A percentile compares a stretch with the other conserved stretches of the same genome.
Conservation (phyloP, 2,329 filamentous ascomycete species). For the Fusarium piperis region DNA sequence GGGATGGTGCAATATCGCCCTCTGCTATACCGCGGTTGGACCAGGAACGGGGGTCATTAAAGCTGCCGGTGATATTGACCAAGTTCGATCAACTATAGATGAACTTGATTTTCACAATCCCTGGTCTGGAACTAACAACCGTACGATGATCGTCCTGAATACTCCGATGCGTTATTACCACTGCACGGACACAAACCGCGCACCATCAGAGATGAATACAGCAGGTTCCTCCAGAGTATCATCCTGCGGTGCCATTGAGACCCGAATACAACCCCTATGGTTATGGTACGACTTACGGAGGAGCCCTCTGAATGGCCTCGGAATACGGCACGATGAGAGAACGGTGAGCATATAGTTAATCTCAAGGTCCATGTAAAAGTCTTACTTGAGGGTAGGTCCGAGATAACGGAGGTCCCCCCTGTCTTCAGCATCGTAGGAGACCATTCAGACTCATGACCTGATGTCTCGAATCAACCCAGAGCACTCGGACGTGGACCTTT, state of each 20-base stretch:
- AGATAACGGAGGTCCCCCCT: background rate
- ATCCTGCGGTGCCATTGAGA: conserved; percentile 1
- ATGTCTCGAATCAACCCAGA: background rate
- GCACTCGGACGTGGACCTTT: background rate
- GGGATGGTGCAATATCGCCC: conserved; percentile 13
- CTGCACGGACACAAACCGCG: background rate
- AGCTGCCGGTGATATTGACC: background rate
- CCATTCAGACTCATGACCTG: background rate
- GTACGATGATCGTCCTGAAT: background rate
- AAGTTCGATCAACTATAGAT: background rate
- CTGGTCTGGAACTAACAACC: background rate
- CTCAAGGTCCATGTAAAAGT: background rate
- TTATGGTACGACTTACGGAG: background rate
- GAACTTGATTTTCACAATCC: background rate
- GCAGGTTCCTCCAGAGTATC: background rate
- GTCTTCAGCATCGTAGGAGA: background rate
- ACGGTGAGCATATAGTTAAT: background rate
- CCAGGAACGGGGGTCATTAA: background rate
- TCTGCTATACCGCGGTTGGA: conserved; percentile 4
- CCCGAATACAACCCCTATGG: background rate
- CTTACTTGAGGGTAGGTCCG: background rate
- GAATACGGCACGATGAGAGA: background rate
- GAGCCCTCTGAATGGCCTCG: background rate
- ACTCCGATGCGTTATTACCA: conserved; percentile 21
- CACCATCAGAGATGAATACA: background rate